Conservation (phyloP, 2,329 filamentous ascomycete species). For the Graphium sp. region DNA sequence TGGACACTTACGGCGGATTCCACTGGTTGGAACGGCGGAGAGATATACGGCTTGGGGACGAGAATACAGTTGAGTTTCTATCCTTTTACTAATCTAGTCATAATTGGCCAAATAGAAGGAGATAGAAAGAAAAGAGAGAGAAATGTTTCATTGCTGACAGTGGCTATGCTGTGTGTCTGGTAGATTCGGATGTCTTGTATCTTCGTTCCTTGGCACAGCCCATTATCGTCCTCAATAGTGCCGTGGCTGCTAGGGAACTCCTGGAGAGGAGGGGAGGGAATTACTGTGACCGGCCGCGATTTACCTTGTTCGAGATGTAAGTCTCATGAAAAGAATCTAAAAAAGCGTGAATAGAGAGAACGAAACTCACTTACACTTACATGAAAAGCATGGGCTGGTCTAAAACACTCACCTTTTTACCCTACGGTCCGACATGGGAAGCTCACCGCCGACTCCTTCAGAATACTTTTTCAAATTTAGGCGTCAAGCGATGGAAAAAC, state of each 20-base stretch:
- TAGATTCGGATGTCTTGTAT: constrained; percentile 15
- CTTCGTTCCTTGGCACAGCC: constrained; percentile 14
- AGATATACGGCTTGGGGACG: constrained; percentile 11
- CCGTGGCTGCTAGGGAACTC: constrained; percentile 18
- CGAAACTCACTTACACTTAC: not conserved
- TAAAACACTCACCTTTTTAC: constrained; percentile 25
- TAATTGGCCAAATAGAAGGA: too few species aligned
- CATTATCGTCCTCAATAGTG: constrained; percentile 12
- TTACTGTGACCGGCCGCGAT: constrained; percentile 24
- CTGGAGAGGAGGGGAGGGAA: constrained; percentile 24
- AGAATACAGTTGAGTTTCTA: constrained; percentile 10
- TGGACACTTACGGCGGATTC: constrained; percentile 12
- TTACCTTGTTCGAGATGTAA: constrained; percentile 19
- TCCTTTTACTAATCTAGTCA: not conserved
- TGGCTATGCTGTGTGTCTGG: not conserved
- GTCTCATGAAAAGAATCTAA: constrained; percentile 4
- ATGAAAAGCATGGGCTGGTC: constrained; percentile 22
- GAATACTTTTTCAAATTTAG: constrained; percentile 20
- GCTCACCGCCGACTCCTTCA: constrained; percentile 25
- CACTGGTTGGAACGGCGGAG: constrained; percentile 11
- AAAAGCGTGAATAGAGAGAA: constrained; percentile 2
- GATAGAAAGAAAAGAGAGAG: too few species aligned
- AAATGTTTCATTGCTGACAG: constrained; percentile 1
- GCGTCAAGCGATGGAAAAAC: constrained; percentile 11
- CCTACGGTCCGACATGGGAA: constrained; percentile 20